Conservation (phyloP, 371 early-diverging fungal species). For the Coemansia sp. region DNA sequence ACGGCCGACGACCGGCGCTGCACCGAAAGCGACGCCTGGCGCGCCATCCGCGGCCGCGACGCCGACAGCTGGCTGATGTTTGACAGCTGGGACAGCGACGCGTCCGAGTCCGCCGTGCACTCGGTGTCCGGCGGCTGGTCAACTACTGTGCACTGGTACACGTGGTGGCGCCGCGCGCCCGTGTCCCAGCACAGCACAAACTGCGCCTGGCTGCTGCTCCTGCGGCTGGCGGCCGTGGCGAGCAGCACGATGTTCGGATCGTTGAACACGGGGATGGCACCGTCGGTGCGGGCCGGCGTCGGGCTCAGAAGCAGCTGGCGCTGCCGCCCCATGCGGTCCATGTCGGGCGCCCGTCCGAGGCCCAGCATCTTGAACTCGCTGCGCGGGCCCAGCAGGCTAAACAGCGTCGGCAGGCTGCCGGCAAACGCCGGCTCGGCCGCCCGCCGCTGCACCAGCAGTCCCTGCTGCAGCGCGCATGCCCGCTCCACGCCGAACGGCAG, state of each 20-base stretch:
- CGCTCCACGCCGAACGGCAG: constrained; percentile 37
- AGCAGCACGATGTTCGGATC: constrained; percentile 25
- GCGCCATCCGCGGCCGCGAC: constrained; percentile 27
- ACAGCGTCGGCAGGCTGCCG: constrained; percentile 26
- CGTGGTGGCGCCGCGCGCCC: constrained; percentile 13
- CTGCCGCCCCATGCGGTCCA: constrained; percentile 10
- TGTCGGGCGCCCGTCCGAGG: constrained; percentile 17
- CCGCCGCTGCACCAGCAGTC: constrained; percentile 37
- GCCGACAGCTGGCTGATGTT: constrained; percentile 20
- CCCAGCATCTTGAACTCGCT: constrained; percentile 48
- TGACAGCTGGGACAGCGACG: constrained; percentile 4
- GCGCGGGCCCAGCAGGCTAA: constrained; percentile 40
- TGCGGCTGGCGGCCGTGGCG: constrained; percentile 14
- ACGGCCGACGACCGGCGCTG: constrained; percentile 42
- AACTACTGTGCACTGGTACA: constrained; percentile 28
- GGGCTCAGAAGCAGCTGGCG: constrained; percentile 30
- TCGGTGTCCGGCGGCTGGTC: constrained; percentile 11
- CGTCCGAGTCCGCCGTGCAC: constrained; percentile 2
- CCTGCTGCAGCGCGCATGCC: constrained; percentile 30
- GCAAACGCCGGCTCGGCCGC: constrained; percentile 17
- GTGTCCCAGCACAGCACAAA: constrained; percentile 47
- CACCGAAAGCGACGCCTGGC: constrained; percentile 41
- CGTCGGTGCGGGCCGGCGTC: constrained; percentile 13
- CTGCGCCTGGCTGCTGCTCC: constrained; percentile 7
- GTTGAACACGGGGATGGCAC: constrained; percentile 28